A percentile compares a stretch with the other conserved stretches of the same genome.
Evolutionary conservation across 2,329 filamentous ascomycete genomes (phyloP).

Genomic region (Knufia fluminis): DNA sequence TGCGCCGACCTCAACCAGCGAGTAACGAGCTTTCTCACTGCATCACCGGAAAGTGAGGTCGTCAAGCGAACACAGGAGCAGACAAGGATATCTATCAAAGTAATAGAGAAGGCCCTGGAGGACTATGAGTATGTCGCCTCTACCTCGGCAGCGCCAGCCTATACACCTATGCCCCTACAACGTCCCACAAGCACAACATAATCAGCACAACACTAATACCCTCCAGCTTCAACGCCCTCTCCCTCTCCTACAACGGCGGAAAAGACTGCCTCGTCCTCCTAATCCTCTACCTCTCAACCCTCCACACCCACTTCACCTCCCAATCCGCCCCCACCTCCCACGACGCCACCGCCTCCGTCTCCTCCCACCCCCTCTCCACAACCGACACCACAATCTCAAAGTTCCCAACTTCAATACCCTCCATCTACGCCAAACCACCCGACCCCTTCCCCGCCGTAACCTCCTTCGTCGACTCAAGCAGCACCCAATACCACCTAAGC

Average conservation of each 20-base stretch:
- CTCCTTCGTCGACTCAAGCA: slow-evolving; percentile 63
- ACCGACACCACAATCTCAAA: slow-evolving; percentile 1
- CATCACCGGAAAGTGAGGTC: slow-evolving; percentile 46
- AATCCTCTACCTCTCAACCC: slow-evolving; percentile 67
- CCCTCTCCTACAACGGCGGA: slow-evolving; percentile 92
- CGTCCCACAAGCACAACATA: not conserved
- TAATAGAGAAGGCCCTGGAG: slow-evolving; percentile 66
- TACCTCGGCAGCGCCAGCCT: slow-evolving; percentile 2
- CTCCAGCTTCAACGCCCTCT: slow-evolving; percentile 62
- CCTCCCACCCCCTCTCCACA: not conserved
- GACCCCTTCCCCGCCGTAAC: slow-evolving; percentile 83
- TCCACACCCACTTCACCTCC: slow-evolving; percentile 31
- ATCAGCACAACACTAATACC: slow-evolving; percentile 8
- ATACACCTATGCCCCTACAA: slow-evolving; percentile 1
- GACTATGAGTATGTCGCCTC: slow-evolving; percentile 56
- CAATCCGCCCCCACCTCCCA: slow-evolving; percentile 9
- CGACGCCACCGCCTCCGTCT: too few relatives aligned
- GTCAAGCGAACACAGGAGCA: slow-evolving; percentile 62
- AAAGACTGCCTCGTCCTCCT: slow-evolving; percentile 95
- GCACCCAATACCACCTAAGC: slow-evolving; percentile 62
- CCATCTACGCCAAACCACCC: slow-evolving; percentile 79
- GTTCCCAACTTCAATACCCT: slow-evolving; percentile 52
- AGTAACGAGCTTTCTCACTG: slow-evolving; percentile 57
- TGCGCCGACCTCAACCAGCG: slow-evolving; percentile 52
- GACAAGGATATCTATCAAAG: slow-evolving; percentile 59